A percentile compares a stretch with the other conserved stretches of the same genome.
phyloP scores from a whole-genome alignment of 2,329 filamentous ascomycete genomes.

The Lachnum nothofagi region DNA sequence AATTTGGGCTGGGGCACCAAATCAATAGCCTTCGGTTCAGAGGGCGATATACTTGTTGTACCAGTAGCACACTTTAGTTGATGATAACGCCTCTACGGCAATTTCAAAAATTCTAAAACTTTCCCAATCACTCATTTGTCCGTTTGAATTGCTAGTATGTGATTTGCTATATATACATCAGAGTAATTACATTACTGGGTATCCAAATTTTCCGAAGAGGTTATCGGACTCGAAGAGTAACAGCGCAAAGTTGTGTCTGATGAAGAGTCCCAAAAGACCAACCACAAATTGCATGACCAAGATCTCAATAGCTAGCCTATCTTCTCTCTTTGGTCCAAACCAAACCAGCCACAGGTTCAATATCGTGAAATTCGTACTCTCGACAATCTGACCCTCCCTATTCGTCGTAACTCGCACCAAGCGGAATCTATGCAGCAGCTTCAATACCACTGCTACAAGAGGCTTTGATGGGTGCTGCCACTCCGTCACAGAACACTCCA shows the following conservation, averaged over 20 bases:
- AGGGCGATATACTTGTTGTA: conserved; percentile 6
- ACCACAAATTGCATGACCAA: conserved; percentile 70
- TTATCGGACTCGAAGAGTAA: conserved; percentile 92
- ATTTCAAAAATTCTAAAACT: conserved; percentile 1
- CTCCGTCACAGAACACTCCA: conserved; percentile 80
- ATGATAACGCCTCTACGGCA: conserved; percentile 3
- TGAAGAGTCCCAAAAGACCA: conserved; percentile 78
- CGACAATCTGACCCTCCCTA: conserved; percentile 63
- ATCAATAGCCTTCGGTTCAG: background rate
- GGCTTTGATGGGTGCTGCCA: conserved; percentile 68
- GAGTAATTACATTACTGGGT: background rate
- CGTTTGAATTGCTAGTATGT: conserved; percentile 10
- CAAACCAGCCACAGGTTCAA: conserved; percentile 95
- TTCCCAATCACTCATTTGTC: background rate
- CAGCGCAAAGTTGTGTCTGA: conserved; percentile 78
- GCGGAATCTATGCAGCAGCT: conserved; percentile 61
- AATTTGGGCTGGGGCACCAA: conserved; percentile 7
- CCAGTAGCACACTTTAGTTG: conserved; percentile 5
- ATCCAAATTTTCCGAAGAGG: conserved; percentile 35
- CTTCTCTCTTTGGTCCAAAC: conserved; percentile 86
- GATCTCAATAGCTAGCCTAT: conserved; percentile 74
- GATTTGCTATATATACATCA: conserved; percentile 15
- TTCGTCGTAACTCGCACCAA: conserved; percentile 66
- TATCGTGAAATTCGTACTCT: conserved; percentile 86
- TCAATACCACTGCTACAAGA: conserved; percentile 58